Base-by-base conservation (phyloP, 768 basidiomycete species). In the Amanita rubescens region DNA sequence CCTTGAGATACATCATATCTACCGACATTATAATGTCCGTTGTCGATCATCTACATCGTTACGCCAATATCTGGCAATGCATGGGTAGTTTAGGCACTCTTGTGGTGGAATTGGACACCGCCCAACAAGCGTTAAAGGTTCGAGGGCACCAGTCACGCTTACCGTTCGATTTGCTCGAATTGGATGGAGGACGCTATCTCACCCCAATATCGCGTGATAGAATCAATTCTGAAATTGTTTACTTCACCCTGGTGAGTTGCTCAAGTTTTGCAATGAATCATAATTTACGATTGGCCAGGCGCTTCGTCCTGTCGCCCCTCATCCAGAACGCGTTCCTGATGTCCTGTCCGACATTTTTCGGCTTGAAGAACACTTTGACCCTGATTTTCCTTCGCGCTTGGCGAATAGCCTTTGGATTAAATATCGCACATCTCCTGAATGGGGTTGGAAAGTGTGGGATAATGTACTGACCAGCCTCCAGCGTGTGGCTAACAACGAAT, bases 381-480 rank as follows among this genome's bases (percentile, higher is more conserved):
- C 71, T 0, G 81, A 84, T 54, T 86, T 82, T 5, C 78, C 86
- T 2, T 82, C 82, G 0, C 75, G 78, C 44, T 79, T 92, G 19
- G 89, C 88, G 0, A 86, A 85, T 59, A 77, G 78, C 43, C 71
- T 92, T 12, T 92, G 90, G 90, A 86, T 87, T 66, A 86, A 87
- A 62, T 90, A 90, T 59, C 81, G 85, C 39, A 80, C 79, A 14
- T 79, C 87, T 0, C 61, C 67, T 12, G 79, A 88, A 59, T 90
- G 89, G 87, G 87, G 79, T 1, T 85, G 81, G 81, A 85, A 84
- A 59, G 85, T 86, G 17, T 91, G 89, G 89, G 87, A 90, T 63
- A 90, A 87, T 60, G 81, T 84, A 1, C 74, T 92, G 41, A 80
- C 85, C 5, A 84, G 83, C 49, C 71, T 92, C 41, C 85, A 83